Percentiles rank a stretch among this genome's conserved stretches.
phyloP scores from a whole-genome alignment of 371 early-diverging fungal genomes.

The Syncephalastrum contaminatum region DNA sequence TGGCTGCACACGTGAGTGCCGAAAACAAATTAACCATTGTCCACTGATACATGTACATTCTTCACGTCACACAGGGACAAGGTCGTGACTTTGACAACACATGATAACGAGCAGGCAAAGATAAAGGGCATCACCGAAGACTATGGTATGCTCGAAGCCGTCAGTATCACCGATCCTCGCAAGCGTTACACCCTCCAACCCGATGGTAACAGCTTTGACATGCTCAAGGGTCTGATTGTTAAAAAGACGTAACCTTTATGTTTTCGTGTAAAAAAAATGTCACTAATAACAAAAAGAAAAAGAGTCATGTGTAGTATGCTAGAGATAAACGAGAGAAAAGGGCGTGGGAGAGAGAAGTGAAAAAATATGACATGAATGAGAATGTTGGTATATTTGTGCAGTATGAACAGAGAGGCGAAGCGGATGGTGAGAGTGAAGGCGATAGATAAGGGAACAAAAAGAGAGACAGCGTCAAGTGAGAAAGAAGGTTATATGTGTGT shows the following conservation, averaged over 20 bases:
- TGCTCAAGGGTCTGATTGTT: constrained; percentile 86
- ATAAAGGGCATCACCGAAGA: constrained; percentile 79
- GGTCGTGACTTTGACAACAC: constrained; percentile 66
- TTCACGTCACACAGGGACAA: constrained; percentile 43
- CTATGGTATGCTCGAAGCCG: constrained; percentile 77
- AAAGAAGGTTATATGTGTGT: too few relatives aligned
- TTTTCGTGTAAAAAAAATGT: not conserved
- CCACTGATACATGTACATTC: not conserved
- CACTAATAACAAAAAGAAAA: not conserved
- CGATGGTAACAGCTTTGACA: constrained; percentile 96
- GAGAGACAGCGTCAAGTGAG: too few relatives aligned
- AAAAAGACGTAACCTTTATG: constrained; percentile 50
- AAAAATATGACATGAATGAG: too few relatives aligned
- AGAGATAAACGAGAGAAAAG: too few relatives aligned
- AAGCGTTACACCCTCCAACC: constrained; percentile 78
- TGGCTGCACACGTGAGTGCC: constrained; percentile 84
- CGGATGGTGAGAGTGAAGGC: too few relatives aligned
- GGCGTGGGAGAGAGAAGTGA: too few relatives aligned
- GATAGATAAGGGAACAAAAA: too few relatives aligned
- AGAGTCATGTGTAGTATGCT: not conserved
- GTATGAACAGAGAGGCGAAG: too few relatives aligned
- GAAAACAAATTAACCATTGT: constrained; percentile 1
- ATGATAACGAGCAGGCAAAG: constrained; percentile 55
- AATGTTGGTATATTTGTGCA: too few relatives aligned
- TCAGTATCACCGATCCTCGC: constrained; percentile 51